Base-by-base conservation (phyloP, 108 stramenopile genomes). In the Schizochytrium sp. region DNA sequence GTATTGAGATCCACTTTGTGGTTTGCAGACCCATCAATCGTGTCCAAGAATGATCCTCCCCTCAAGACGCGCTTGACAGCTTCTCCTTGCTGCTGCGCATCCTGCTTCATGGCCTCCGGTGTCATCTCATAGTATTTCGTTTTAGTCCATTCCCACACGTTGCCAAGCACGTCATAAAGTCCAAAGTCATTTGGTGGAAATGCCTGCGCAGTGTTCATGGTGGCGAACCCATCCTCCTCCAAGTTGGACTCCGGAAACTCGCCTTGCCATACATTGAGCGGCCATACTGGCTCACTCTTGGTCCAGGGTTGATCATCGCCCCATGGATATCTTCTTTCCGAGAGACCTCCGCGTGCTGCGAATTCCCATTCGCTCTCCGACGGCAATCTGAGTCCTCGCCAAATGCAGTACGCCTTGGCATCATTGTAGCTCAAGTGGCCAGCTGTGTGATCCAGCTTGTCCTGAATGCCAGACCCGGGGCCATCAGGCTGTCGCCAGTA, bases 401-500 rank as follows among this genome's bases (percentile, higher is more conserved):
- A 98, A 17, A 91, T 91, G 91, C 98, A 98, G 89, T 96, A 98
- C 88, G 97, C 98, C 8, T 95, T 94, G 19, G 98, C 97, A 92
- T 98, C 98, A 64, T 95, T 91, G 92, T 97, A 97, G 19, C 95
- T 95, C 1, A 98, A 96, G 89, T 98, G 98, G 0, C 95, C 95
- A 38, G 95, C 98, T 3, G 97, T 96, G 92, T 97, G 97, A 89
- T 97, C 90, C 83, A 94, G 95, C 45, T 96, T 49, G 12, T 90
- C 90, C 38, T 88, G 88, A 19, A 92, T 96, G 13, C 94, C 89
- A 13, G 93, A 92, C 19, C 94, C 93, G 1, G 96, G 97, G 38
- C 98, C 98, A 88, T 97, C 97, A 0, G 98, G 98, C 44, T 90
- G 92, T 44, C 96, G 93, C 98, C 98, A 98, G 89, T 96, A 96